Conservation (phyloP, 2,329 filamentous ascomycete genomes). For the Colletotrichum plurivorum region DNA sequence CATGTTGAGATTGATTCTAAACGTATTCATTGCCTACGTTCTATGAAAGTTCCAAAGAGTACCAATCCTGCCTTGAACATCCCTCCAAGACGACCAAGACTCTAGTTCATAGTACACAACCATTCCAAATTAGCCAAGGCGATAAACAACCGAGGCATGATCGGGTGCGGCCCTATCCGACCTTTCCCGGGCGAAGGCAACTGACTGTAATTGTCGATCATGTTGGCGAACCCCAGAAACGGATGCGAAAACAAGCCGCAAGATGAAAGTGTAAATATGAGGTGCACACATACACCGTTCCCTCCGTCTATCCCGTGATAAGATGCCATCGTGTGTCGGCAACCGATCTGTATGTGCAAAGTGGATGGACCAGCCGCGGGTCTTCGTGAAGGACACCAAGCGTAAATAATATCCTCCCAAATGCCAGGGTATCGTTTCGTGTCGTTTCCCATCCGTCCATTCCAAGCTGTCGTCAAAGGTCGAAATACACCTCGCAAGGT, state of each 20-base stretch:
- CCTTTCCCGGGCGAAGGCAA: conserved; percentile 1
- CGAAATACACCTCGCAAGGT: conserved; percentile 10
- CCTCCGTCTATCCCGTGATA: conserved; percentile 22
- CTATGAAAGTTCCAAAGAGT: conserved; percentile 15
- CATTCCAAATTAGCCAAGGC: conserved; percentile 29
- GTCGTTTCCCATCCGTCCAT: conserved; percentile 32
- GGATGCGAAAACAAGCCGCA: conserved; percentile 17
- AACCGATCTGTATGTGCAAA: conserved; percentile 29
- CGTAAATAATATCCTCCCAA: conserved; percentile 33
- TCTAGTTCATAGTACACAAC: conserved; percentile 22
- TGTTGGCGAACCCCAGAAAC: conserved; percentile 8
- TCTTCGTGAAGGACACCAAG: conserved; percentile 30
- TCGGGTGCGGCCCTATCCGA: background rate
- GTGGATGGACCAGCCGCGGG: conserved; percentile 20
- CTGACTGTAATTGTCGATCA: background rate
- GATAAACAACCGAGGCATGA: conserved; percentile 11
- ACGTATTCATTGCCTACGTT: conserved; percentile 23
- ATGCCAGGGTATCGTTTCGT: conserved; percentile 38
- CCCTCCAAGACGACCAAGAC: conserved; percentile 13
- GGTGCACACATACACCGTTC: conserved; percentile 1
- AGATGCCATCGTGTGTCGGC: conserved; percentile 12
- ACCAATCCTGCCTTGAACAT: conserved; percentile 10
- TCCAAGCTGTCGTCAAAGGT: conserved; percentile 37
- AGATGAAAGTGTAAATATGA: conserved; percentile 32
- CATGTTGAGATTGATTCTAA: background rate